Conservation (phyloP, 2,329 filamentous ascomycete genomes). For the Pyrenophora graminea region DNA sequence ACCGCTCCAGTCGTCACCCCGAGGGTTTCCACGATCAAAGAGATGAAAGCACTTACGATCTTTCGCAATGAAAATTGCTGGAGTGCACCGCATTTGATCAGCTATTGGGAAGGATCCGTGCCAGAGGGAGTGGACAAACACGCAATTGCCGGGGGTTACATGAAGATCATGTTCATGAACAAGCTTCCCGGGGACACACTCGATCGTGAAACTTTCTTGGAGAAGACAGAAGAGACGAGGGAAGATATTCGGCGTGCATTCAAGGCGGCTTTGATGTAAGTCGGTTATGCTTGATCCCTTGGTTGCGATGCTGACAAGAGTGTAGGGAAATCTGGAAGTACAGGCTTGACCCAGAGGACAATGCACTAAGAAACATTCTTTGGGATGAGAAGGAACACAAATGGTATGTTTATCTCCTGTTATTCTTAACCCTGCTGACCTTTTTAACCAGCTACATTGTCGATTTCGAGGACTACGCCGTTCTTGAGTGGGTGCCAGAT, state of each 20-base stretch:
- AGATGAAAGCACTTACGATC: no score
- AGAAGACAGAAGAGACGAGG: not conserved
- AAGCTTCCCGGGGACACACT: slow-evolving; percentile 12
- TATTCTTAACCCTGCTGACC: not conserved
- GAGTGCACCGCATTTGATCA: no score
- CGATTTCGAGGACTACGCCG: not conserved
- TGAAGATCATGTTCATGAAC: slow-evolving; percentile 14
- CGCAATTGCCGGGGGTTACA: slow-evolving; percentile 14
- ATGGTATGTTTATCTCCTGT: not conserved
- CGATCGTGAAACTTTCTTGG: slow-evolving; percentile 3
- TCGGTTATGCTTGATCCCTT: not conserved
- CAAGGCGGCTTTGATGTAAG: slow-evolving; percentile 15
- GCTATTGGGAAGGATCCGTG: no score
- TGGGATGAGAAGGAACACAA: not conserved
- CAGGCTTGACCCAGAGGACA: not conserved
- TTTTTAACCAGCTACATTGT: not conserved
- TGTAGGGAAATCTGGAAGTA: not conserved
- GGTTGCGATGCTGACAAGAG: not conserved
- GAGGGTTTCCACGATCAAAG: no score
- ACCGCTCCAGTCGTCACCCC: no score
- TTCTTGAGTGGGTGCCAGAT: not conserved
- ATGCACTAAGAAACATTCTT: not conserved
- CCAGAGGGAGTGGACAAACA: not conserved
- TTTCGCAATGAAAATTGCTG: no score
- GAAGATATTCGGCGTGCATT: slow-evolving; percentile 12